Percentiles rank a stretch among this genome's conserved stretches.
Evolutionary conservation across 495 filamentous ascomycete genomes (phyloP).

Genomic region (Aspergillus asperescens): DNA sequence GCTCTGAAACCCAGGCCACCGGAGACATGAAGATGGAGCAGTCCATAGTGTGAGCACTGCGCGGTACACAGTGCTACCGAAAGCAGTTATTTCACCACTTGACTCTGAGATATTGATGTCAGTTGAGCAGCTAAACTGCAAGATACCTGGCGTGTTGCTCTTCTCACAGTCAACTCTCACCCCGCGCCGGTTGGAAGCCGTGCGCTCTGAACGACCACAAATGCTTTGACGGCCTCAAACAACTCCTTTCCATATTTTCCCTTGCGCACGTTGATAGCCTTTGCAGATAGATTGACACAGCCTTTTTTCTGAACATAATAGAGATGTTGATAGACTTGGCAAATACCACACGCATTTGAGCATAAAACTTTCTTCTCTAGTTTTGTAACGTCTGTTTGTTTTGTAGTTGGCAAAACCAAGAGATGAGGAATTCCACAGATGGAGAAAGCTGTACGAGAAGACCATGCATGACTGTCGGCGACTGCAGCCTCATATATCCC

Average conservation of each 20-base stretch:
- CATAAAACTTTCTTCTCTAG: neutral
- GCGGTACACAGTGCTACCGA: neutral
- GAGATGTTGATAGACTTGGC: slow-evolving; percentile 10
- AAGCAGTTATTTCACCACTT: neutral
- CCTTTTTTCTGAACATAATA: slow-evolving; percentile 4
- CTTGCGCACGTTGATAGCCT: neutral
- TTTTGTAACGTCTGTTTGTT: neutral
- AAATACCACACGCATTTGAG: slow-evolving; percentile 4
- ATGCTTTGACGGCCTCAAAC: neutral
- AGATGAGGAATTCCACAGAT: neutral
- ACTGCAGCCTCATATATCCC: neutral
- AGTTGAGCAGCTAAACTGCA: neutral
- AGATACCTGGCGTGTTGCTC: neutral
- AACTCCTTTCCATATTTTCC: neutral
- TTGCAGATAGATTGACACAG: slow-evolving; percentile 7
- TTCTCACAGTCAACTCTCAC: neutral
- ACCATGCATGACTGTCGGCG: neutral
- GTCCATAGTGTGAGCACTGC: slow-evolving; percentile 27
- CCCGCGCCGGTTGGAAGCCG: neutral
- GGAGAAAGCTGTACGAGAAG: neutral
- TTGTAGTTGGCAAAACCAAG: neutral
- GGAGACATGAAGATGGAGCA: slow-evolving; percentile 29
- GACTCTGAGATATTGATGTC: neutral
- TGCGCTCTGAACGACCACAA: neutral
- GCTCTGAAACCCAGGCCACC: slow-evolving; percentile 33